Evolutionary conservation across 257 asterid species (phyloP), one percentile per base, ranked within the genome.

Genomic region (Solanum verrucosum): DNA sequence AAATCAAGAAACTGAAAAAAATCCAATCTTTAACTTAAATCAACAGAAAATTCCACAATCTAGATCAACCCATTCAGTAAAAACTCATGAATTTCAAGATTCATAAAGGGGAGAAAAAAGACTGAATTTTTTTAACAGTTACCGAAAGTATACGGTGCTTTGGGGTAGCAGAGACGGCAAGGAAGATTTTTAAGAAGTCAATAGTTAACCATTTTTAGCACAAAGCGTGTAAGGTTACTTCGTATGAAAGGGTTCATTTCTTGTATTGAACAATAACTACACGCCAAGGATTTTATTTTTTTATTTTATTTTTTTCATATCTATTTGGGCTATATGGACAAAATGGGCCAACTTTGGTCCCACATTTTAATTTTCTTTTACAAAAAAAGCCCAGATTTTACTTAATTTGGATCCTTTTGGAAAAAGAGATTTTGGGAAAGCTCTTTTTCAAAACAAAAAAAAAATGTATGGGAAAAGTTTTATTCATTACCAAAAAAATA

Each of bases 1-100:
- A 71, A 83, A 90, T 74, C 89, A 72, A 52, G 73, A 42, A 33
- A 85, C 84, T 88, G 88, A 65, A 31, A 90, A 88, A 37, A 89
- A 89, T 88, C 89, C 90, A 40, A 91, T 83, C 37, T 84, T 40
- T 70, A 84, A 88, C 91, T 89, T 91, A 86, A 59, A 88, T 90
- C 91, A 90, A 84, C 82, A 81, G 52, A 27, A 74, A 11, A 82
- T 25, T 56, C 56, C 38, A 31, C 88, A 86, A 89, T 83, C 75
- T 70, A 84, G 89, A 92, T 91, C 77, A 83, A 91, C 85, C 91
- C 93, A 87, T 40, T 87, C 83, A 86, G 33, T 31, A 34, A 87
- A 87, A 82, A 59, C 89, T 87, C 72, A 63, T 23, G 70, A 4
- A 60, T 60, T 23, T 84, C 87, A 81, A 85, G 84, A 85, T 60